Evolutionary conservation across 2,329 filamentous ascomycete species (phyloP), one percentile per base, ranked within the genome.

Genomic region (Monosporascus ibericus): DNA sequence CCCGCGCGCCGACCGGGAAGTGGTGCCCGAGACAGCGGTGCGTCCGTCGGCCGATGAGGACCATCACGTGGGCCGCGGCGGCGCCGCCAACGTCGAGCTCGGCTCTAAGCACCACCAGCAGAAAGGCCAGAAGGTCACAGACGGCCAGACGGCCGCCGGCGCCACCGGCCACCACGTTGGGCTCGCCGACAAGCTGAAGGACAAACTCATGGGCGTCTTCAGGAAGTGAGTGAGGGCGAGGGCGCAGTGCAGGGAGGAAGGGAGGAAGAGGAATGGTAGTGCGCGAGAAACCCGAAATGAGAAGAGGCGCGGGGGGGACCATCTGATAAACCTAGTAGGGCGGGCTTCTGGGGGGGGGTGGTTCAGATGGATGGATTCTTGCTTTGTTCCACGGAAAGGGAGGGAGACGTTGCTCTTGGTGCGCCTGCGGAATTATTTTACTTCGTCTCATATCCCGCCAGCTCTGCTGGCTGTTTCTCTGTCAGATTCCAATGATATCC

Each of bases 41-140:
- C 77, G 79, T 25, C 70, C 73, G 27, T 68, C 70, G 48, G 75
- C 81, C 17, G 69, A 72, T 49, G 64, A 68, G 53, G 77, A 80
- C 63, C 78, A 74, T 66, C 81, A 85, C 70, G 77, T 75, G 40
- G 82, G 82, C 52, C 80, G 81, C 34, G 81, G 81, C 62, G 81
- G 81, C 53, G 79, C 77, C 9, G 81, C 80, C 49, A 85, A 85
- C 65, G 77, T 77, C 65, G 71, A 76, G 59, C 58, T 70, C 46
- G 64, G 63, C 11, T 60, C 57, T 37, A 61, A 68, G 55, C 51
- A 60, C 48, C 52, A 59, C 51, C 51, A 48, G 47, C 53, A 57
- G 51, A 48, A 56, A 44, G 49, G 39, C 36, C 40, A 52, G 50
- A 63, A 62, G 49, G 55, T 59, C 27, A 59, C 59, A 37, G 57